Base-by-base conservation (phyloP, 192 early-diverging fungal species). In the Bifiguratus adelaidae region DNA sequence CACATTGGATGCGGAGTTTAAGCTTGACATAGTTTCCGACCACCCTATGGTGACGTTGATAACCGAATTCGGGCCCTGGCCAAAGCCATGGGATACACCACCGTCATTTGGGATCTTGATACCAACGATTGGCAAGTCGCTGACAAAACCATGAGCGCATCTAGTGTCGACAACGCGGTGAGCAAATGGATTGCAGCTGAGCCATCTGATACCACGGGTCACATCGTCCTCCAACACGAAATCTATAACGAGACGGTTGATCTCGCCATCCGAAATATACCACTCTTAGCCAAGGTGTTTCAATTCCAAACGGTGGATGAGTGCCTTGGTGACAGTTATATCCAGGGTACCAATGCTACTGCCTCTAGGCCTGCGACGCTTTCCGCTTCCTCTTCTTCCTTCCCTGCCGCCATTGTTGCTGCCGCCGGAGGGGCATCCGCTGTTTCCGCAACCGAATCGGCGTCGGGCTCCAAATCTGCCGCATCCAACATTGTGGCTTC, bases 41-140 rank as follows among this genome's bases (percentile, higher is more conserved):
- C 58, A 7, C 66, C 64, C 6, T 55, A 42, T 19, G 60, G 60
- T 25, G 48, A 50, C 23, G 46, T 47, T 30, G 47, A 50, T 30
- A 27, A 56, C 34, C 54, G 56, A 22, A 53, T 46, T 52, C 56
- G 50, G n/a, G 47, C 34, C 3, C 47, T 60, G 18, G 24, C 63
- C 18, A 32, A 19, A 13, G 45, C 27, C 8, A 53, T 69, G 37
- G 64, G 64, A 4, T 64, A 65, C 56, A 56, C 51, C 51, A 50
- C 67, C 16, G 68, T 76, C 45, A 73, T 72, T 41, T 76, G 73
- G 73, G 61, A 73, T 34, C 45, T 54, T 7, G 73, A 73, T 23
- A 72, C 73, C 18, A 44, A 76, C 46, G 73, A 76, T 37, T 76
- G 73, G 73, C 25, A 28, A 47, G 58, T 64, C 24, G 45, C 16